phyloP scores from a whole-genome alignment of 2,329 filamentous ascomycete genomes.

The Fragosphaeria purpurea region DNA sequence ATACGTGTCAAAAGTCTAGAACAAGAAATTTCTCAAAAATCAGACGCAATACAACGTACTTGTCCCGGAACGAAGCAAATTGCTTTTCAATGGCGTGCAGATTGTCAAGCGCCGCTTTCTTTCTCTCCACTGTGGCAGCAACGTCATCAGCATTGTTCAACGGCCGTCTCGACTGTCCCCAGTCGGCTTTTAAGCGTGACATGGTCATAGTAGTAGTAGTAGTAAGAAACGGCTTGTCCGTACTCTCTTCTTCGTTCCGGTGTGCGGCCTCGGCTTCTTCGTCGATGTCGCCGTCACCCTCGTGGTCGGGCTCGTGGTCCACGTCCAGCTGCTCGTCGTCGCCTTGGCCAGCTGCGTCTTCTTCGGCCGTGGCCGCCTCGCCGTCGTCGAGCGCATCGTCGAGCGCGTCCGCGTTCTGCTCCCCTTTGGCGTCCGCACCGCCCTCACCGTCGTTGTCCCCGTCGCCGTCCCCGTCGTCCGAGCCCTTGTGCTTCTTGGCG shows the following conservation, averaged over 20 bases:
- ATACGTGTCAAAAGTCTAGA: no score
- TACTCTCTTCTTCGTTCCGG: conserved; percentile 57
- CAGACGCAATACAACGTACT: conserved; percentile 34
- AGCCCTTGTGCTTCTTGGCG: conserved; percentile 27
- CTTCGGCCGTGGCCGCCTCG: conserved; percentile 23
- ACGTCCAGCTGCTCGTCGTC: conserved; percentile 44
- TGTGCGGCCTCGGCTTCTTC: conserved; percentile 50
- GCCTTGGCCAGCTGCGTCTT: conserved; percentile 33
- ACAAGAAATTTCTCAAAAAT: no score
- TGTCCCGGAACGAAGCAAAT: conserved; percentile 76
- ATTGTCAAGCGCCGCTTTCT: conserved; percentile 69
- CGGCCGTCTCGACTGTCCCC: neutral
- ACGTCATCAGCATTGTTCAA: conserved; percentile 1
- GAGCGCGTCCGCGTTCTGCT: neutral
- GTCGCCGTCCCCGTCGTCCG: conserved; percentile 15
- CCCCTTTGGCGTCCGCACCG: no score
- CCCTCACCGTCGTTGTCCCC: conserved; percentile 1
- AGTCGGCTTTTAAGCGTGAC: neutral
- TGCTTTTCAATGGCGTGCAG: conserved; percentile 75
- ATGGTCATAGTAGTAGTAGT: no score
- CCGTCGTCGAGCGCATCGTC: conserved; percentile 15
- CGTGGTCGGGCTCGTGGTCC: conserved; percentile 45
- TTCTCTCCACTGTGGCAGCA: conserved; percentile 54
- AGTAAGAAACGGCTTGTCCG: conserved; percentile 16
- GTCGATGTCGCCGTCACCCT: conserved; percentile 44